These are phyloP conservation scores for Fusarium sp. DNA, from an alignment of 2,329 filamentous ascomycete genomes.

Conservation along the genomic window DNA sequence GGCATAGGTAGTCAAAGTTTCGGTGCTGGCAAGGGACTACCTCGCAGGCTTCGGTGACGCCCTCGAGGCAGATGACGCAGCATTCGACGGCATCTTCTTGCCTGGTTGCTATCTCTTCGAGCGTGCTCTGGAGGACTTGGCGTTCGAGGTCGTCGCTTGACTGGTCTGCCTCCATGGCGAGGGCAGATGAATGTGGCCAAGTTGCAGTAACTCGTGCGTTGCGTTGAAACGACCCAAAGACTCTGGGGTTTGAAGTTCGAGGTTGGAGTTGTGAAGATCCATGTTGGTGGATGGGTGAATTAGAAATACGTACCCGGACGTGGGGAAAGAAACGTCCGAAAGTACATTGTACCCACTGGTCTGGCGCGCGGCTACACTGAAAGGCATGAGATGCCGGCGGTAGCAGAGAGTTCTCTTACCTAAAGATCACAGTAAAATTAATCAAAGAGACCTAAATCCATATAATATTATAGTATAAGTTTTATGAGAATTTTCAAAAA, in stretches of 20 bases:
- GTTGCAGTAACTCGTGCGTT: not conserved
- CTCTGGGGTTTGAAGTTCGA: not conserved
- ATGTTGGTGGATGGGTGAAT: constrained; percentile 1
- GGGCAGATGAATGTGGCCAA: too few species aligned
- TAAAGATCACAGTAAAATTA: not conserved
- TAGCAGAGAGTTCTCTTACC: not conserved
- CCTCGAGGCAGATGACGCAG: constrained; percentile 89
- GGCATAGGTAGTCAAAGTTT: constrained; percentile 85
- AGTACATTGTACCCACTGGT: not conserved
- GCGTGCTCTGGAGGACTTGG: constrained; percentile 55
- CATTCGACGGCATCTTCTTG: constrained; percentile 48
- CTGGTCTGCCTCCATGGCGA: constrained; percentile 41
- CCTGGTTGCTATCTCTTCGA: constrained; percentile 51
- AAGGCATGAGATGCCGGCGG: not conserved
- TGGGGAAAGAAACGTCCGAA: constrained; percentile 6
- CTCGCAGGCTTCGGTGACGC: constrained; percentile 73
- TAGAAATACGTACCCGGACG: constrained; percentile 1
- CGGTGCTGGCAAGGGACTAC: constrained; percentile 79
- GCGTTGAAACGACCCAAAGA: not conserved
- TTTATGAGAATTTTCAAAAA: not conserved
- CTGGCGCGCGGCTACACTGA: not conserved
- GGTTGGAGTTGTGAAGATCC: constrained; percentile 5
- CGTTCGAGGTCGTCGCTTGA: constrained; percentile 48
- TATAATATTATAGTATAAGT: not conserved
- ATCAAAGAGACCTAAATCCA: not conserved